Evolutionary conservation across 768 basidiomycete genomes (phyloP), one percentile per base, ranked within the genome.

Genomic region (Trametes punicea): DNA sequence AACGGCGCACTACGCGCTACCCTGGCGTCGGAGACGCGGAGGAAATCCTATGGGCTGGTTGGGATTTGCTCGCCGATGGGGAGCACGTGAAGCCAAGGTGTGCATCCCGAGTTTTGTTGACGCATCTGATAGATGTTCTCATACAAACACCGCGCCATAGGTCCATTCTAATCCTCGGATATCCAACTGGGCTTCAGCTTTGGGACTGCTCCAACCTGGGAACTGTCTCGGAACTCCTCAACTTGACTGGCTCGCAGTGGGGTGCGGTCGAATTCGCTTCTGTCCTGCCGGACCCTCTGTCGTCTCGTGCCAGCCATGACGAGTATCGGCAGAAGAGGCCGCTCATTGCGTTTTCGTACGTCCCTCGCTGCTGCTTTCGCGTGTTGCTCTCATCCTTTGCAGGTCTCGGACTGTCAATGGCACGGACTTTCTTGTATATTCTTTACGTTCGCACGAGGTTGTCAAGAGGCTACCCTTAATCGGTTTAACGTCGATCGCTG

Each of bases 121-220:
- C 26, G n/a, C n/a, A n/a, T n/a, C n/a, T n/a, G n/a, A 18, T 26
- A 9, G 30, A 18, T 40, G 27, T 42, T 53, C 33, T 30, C 47
- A 18, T 13, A 30, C 78, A 79, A 39, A 73, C 75, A 23, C 61
- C 47, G 21, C 8, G 20, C 10, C 15, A 0, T 11, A 60, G 58
- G 54, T 38, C 53, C 7, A 33, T 84, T 6, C 74, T 85, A 10
- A 65, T 86, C 47, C 70, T 85, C 15, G 83, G 76, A 4, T 86
- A 85, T 65, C 57, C 65, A 29, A 69, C 71, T 13, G 79, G 81
- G 5, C 62, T 87, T 36, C 80, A 85, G 64, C 72, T 85, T 18
- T 87, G 84, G 84, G 83, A 86, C 60, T 81, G 80, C 61, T 74
- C 78, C 11, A 74, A 79, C 56, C 67, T 87, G 8, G 78, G 71